Percentiles rank a stretch among this genome's conserved stretches.
Conservation (phyloP, 352 stramenopile genomes). For the Phytophthora agathidicida region DNA sequence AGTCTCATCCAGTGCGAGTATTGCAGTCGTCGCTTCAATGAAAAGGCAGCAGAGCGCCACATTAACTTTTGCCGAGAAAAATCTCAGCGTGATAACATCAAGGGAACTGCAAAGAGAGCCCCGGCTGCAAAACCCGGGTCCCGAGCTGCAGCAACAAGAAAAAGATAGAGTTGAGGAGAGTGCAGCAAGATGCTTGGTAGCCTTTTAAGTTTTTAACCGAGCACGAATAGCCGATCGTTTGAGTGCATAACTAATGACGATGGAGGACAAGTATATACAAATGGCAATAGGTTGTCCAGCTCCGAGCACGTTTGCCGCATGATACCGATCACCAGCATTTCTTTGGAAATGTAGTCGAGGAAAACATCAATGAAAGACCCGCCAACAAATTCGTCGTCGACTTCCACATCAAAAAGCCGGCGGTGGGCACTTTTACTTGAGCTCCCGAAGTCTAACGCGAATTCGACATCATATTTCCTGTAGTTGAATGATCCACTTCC, state of each 20-base stretch:
- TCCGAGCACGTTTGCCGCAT: constrained; percentile 39
- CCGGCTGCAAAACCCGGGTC: constrained; percentile 41
- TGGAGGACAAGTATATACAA: constrained; percentile 67
- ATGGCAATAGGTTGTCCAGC: constrained; percentile 66
- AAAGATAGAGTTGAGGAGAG: constrained; percentile 38
- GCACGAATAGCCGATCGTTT: constrained; percentile 62
- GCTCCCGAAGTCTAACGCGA: neutral
- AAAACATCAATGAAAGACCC: constrained; percentile 54
- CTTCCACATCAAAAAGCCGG: constrained; percentile 43
- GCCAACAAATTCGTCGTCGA: constrained; percentile 48
- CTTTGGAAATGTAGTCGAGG: constrained; percentile 41
- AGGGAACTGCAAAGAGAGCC: constrained; percentile 46
- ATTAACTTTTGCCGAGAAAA: constrained; percentile 93
- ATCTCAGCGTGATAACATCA: constrained; percentile 58
- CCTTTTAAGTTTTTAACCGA: constrained; percentile 34
- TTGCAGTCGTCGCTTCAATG: constrained; percentile 92
- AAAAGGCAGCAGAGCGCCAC: constrained; percentile 91
- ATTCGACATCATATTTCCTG: neutral
- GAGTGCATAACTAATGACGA: constrained; percentile 49
- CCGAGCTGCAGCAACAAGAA: constrained; percentile 41
- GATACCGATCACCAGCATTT: constrained; percentile 61
- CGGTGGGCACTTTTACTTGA: neutral
- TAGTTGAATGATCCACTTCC: constrained; percentile 17
- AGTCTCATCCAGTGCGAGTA: constrained; percentile 92
- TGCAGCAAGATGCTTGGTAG: neutral